Conservation (phyloP, 1,284 basidiomycete genomes). For the Neonothopanus nambi region DNA sequence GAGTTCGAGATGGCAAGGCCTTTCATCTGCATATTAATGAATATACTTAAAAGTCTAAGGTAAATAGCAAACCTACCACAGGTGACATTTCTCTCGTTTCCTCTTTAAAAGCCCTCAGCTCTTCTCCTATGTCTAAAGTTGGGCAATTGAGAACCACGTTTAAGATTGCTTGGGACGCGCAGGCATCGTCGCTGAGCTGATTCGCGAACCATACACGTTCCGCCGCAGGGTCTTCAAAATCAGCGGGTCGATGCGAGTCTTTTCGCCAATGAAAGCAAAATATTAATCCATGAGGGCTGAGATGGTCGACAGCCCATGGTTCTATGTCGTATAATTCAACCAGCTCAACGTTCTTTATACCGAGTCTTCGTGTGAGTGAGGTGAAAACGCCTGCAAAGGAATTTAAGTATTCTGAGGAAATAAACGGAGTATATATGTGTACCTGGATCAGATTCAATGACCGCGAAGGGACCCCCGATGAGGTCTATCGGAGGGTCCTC, state of each 20-base stretch:
- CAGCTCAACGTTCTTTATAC: constrained; percentile 50
- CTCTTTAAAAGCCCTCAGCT: constrained; percentile 43
- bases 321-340: constrained; percentile 63
- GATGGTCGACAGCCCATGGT: constrained; percentile 58
- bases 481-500: constrained; percentile 34
- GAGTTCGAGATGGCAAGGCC: constrained; percentile 60
- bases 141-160: constrained; percentile 61
- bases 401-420: constrained; percentile 20
- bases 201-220: constrained; percentile 65
- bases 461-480: constrained; percentile 57
- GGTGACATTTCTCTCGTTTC: constrained; percentile 58
- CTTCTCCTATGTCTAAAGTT: constrained; percentile 45
- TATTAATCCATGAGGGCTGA: constrained; percentile 54
- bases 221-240: constrained; percentile 53
- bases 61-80: constrained; percentile 39
- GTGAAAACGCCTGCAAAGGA: constrained; percentile 50
- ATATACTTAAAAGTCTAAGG: background rate
- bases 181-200: constrained; percentile 65
- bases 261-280: constrained; percentile 60
- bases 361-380: constrained; percentile 51
- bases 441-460: constrained; percentile 66
- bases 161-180: constrained; percentile 59
- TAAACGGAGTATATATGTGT: background rate
- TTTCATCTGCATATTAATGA: constrained; percentile 46
- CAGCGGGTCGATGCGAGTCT: constrained; percentile 43